phyloP scores from a whole-genome alignment of 2,329 filamentous ascomycete species.

The Colletotrichum falcatum region DNA sequence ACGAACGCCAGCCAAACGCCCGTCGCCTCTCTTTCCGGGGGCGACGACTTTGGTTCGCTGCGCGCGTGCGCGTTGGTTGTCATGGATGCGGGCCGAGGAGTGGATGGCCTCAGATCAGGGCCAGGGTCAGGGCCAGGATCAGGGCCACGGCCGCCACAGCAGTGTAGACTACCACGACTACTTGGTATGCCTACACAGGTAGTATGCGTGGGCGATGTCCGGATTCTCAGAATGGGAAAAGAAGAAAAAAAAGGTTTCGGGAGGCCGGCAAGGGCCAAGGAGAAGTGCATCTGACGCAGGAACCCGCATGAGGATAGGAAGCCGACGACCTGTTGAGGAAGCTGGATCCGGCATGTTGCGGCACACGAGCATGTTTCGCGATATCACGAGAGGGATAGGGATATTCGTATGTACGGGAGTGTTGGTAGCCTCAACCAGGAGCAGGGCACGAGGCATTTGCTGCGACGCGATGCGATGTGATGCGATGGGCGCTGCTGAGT shows the following conservation, averaged over 20 bases:
- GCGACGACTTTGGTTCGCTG: background rate
- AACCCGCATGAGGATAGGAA: constrained; percentile 19
- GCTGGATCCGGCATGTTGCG: background rate
- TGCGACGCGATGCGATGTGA: background rate
- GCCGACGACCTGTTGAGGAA: background rate
- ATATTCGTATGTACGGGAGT: too few species aligned
- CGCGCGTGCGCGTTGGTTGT: constrained; percentile 20
- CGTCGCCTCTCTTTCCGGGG: background rate
- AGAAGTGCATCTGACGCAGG: constrained; percentile 21
- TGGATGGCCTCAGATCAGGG: background rate
- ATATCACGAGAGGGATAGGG: background rate
- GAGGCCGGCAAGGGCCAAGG: constrained; percentile 16
- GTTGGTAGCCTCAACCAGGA: background rate
- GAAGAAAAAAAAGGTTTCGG: constrained; percentile 6
- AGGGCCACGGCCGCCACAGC: background rate
- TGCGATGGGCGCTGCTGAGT: background rate
- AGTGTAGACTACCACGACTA: too few species aligned
- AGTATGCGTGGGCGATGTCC: background rate
- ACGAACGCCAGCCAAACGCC: constrained; percentile 14
- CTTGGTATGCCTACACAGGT: too few species aligned
- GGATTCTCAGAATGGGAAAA: background rate
- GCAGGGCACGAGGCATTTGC: background rate
- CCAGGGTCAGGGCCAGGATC: background rate
- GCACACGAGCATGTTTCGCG: background rate
- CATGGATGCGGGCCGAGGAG: constrained; percentile 3